Evolutionary conservation across 805 yeast genomes (phyloP).

Genomic region (Clavispora phyllophila): DNA sequence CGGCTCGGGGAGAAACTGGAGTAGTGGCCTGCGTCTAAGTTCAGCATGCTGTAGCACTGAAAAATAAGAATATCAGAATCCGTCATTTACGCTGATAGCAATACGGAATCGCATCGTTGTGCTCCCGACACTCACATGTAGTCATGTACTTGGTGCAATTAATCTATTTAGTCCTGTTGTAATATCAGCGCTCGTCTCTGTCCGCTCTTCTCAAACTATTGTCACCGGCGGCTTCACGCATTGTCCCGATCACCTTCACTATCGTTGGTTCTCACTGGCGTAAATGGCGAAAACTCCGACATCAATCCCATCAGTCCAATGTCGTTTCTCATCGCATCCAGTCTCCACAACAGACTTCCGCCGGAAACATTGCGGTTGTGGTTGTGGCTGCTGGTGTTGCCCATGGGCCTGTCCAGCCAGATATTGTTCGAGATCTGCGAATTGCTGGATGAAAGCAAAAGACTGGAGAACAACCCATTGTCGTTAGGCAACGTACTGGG

Average conservation of each 20-base stretch:
- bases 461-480: constrained; percentile 6
- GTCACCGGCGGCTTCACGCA: too few relatives aligned
- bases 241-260: not conserved
- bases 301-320: constrained; percentile 4
- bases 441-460: constrained; percentile 7
- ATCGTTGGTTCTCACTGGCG: not conserved
- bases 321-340: constrained; percentile 9
- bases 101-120: too few relatives aligned
- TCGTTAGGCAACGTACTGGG: constrained; percentile 1
- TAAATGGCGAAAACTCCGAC: constrained; percentile 13
- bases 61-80: too few relatives aligned
- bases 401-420: constrained; percentile 14
- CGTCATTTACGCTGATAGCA: too few relatives aligned
- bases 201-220: too few relatives aligned
- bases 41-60: too few relatives aligned
- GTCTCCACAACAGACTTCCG: constrained; percentile 12
- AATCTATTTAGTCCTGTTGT: too few relatives aligned
- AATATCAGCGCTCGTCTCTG: too few relatives aligned
- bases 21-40: too few relatives aligned
- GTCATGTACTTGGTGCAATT: too few relatives aligned
- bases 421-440: constrained; percentile 7
- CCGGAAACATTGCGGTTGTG: constrained; percentile 11
- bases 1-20: too few relatives aligned
- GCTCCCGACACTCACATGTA: too few relatives aligned
- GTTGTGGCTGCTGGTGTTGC: constrained; percentile 2